phyloP scores from a whole-genome alignment of 495 filamentous ascomycete genomes.

The Talaromyces stipitatus region DNA sequence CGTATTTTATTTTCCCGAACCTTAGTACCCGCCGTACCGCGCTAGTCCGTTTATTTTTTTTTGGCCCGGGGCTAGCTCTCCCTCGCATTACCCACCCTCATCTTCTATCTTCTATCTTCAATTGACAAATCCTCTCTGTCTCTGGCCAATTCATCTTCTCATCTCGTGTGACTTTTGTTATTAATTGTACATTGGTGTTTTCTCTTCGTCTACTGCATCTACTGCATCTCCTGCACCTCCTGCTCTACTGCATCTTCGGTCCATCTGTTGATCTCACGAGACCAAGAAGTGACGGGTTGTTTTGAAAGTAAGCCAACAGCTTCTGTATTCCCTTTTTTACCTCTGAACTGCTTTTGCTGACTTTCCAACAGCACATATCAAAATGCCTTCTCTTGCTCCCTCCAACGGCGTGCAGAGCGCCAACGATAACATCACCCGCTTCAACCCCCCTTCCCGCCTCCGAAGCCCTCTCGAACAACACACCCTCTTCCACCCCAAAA shows the following conservation, averaged over 20 bases:
- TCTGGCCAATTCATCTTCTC: conserved; percentile 6
- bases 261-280: neutral
- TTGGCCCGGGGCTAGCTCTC: neutral
- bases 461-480: conserved; percentile 77
- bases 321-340: no score
- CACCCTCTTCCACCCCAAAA: conserved; percentile 96
- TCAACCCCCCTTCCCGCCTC: conserved; percentile 85
- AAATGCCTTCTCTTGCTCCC: conserved; percentile 41
- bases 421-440: conserved; percentile 98
- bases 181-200: neutral
- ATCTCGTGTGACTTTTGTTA: neutral
- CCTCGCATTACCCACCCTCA: conserved; percentile 8
- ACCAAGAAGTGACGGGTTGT: neutral
- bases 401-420: conserved; percentile 51
- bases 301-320: neutral
- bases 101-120: conserved; percentile 8
- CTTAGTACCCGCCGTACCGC: neutral
- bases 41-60: neutral
- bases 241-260: neutral
- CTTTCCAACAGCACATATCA: conserved; percentile 13
- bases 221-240: no score
- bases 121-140: conserved; percentile 5
- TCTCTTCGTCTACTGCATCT: neutral
- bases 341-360: no score
- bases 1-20: neutral